Conservation (phyloP, 352 stramenopile genomes). For the Pythium brassicae region DNA sequence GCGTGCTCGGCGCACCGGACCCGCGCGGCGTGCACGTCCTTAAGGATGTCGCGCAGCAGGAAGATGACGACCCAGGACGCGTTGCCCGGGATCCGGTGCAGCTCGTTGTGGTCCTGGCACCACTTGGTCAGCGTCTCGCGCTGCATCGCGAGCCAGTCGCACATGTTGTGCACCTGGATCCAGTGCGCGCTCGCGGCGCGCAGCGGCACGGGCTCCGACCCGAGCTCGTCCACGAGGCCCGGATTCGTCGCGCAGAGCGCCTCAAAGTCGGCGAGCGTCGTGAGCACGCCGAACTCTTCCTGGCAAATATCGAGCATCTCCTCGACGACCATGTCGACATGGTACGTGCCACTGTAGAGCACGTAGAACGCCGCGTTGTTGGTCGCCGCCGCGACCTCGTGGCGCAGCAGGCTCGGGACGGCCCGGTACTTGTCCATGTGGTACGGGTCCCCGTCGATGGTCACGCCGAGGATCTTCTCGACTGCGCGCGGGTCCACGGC, state of each 20-base stretch:
- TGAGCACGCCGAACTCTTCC: constrained; percentile 30
- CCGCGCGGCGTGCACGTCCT: constrained; percentile 32
- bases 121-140: constrained; percentile 40
- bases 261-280: constrained; percentile 31
- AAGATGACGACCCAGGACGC: constrained; percentile 43
- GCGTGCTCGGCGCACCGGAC: constrained; percentile 25
- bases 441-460: constrained; percentile 41
- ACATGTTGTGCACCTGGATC: constrained; percentile 32
- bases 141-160: constrained; percentile 41
- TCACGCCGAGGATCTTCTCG: constrained; percentile 43
- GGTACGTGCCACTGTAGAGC: constrained; percentile 33
- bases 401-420: constrained; percentile 23
- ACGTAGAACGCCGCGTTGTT: constrained; percentile 35
- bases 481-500: constrained; percentile 27
- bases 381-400: constrained; percentile 16
- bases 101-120: constrained; percentile 24
- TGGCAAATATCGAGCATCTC: constrained; percentile 40
- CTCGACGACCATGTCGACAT: constrained; percentile 38
- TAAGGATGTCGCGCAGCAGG: constrained; percentile 41
- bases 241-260: constrained; percentile 21
- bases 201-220: constrained; percentile 10
- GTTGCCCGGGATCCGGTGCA: constrained; percentile 15
- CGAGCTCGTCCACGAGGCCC: constrained; percentile 19
- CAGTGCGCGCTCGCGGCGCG: constrained; percentile 23
- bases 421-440: constrained; percentile 35